A percentile compares a stretch with the other conserved stretches of the same genome.
These are phyloP conservation scores for Bruguiera gymnorhiza DNA, from an alignment of 345 rosid species.

Conservation along the genomic window DNA sequence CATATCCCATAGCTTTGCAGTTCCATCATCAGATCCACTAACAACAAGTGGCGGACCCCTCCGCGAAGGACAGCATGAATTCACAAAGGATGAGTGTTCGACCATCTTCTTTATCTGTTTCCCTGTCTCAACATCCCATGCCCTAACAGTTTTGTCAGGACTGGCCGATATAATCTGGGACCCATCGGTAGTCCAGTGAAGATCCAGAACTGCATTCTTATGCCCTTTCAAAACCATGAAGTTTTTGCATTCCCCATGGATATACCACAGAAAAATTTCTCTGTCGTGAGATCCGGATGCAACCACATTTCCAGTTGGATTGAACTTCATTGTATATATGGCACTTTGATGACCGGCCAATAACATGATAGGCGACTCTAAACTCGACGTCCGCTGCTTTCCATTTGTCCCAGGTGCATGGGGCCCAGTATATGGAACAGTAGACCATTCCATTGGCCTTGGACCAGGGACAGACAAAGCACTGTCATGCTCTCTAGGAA, in stretches of 20 bases:
- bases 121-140: constrained; percentile 92
- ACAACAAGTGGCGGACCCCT: constrained; percentile 90
- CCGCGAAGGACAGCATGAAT: constrained; percentile 85
- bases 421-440: constrained; percentile 50
- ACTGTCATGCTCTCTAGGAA: constrained; percentile 42
- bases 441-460: constrained; percentile 90
- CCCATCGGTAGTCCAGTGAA: constrained; percentile 92
- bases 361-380: constrained; percentile 93
- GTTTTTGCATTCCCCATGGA: constrained; percentile 92
- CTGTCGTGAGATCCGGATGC: constrained; percentile 97
- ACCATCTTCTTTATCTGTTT: constrained; percentile 98
- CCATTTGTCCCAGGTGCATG: constrained; percentile 57
- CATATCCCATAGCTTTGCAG: constrained; percentile 98
- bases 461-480: constrained; percentile 62
- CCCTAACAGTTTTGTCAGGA: constrained; percentile 86
- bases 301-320: constrained; percentile 72
- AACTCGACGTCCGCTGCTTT: constrained; percentile 67
- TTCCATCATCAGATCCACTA: constrained; percentile 96
- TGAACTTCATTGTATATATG: constrained; percentile 84
- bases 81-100: constrained; percentile 85
- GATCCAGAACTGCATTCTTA: constrained; percentile 89
- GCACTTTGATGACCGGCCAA: constrained; percentile 85
- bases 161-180: constrained; percentile 86
- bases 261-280: constrained; percentile 87
- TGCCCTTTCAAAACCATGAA: constrained; percentile 95